Conservation (phyloP, 257 asterid genomes). For the Verbena officinalis region DNA sequence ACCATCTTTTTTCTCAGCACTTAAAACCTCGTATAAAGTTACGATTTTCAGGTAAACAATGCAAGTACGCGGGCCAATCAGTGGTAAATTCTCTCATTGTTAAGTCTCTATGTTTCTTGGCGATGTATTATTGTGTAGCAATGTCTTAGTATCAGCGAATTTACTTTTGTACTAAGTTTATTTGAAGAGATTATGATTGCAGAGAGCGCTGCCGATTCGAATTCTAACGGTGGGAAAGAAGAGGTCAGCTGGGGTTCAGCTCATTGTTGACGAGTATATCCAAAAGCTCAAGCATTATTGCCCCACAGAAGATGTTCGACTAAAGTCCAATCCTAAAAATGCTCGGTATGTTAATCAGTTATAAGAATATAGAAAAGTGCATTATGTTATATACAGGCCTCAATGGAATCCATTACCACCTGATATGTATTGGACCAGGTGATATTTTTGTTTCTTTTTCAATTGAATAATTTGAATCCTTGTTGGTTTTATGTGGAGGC, state of each 20-base stretch:
- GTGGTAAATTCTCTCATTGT: conserved; percentile 45
- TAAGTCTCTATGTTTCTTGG: neutral
- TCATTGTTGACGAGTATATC: conserved; percentile 67
- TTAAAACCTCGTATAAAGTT: neutral
- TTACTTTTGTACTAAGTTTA: neutral
- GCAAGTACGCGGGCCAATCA: conserved; percentile 57
- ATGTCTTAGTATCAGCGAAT: neutral
- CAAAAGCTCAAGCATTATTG: conserved; percentile 73
- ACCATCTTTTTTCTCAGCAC: neutral
- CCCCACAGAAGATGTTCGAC: conserved; percentile 66
- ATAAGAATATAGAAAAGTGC: conserved; percentile 9
- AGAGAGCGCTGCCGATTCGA: conserved; percentile 81
- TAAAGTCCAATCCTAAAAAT: conserved; percentile 80
- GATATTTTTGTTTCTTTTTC: neutral
- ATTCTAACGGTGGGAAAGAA: conserved; percentile 81
- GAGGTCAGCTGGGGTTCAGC: conserved; percentile 76
- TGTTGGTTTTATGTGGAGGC: neutral
- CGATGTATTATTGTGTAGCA: neutral
- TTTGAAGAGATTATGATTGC: conserved; percentile 24
- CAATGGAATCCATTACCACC: too few species aligned
- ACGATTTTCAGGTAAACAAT: conserved; percentile 37
- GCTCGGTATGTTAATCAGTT: conserved; percentile 56
- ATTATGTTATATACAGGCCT: neutral
- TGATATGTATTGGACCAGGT: neutral
- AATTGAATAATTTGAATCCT: neutral